These are phyloP conservation scores for Sextonia rubra DNA, from an alignment of 164 flowering plant species.

Conservation along the genomic window DNA sequence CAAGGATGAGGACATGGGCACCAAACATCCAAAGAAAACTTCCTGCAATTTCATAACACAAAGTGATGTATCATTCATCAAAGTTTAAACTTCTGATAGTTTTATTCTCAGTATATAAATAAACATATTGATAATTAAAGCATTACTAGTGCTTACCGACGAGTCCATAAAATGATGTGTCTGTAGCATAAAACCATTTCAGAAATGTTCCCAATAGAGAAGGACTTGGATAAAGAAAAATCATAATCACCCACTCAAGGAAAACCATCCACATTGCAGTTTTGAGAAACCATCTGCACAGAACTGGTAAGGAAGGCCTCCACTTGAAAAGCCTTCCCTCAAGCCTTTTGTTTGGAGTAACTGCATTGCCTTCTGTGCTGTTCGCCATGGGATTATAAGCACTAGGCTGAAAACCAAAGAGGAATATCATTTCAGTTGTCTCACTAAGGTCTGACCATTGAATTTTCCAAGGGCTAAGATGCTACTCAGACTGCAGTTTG, in stretches of 20 bases:
- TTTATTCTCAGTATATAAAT: not conserved
- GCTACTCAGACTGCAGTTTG: too few species aligned
- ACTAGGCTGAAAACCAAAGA: not conserved
- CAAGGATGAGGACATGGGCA: slow-evolving; percentile 59
- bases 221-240: slow-evolving; percentile 49
- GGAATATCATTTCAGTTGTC: not conserved
- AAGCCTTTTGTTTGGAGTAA: slow-evolving; percentile 21
- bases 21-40: slow-evolving; percentile 49
- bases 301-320: slow-evolving; percentile 15
- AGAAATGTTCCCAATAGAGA: slow-evolving; percentile 9
- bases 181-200: slow-evolving; percentile 22
- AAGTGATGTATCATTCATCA: not conserved
- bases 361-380: slow-evolving; percentile 22
- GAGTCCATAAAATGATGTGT: slow-evolving; percentile 41
- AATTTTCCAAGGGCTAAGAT: too few species aligned
- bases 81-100: not conserved
- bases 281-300: slow-evolving; percentile 47
- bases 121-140: not conserved
- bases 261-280: slow-evolving; percentile 56
- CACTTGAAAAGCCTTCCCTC: slow-evolving; percentile 13
- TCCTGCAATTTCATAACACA: slow-evolving; percentile 39
- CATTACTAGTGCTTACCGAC: slow-evolving; percentile 35
- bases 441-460: not conserved
- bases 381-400: slow-evolving; percentile 25
- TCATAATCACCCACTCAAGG: slow-evolving; percentile 48